These are phyloP conservation scores for Cyclotella baltica DNA, from an alignment of 108 stramenopile species.

Conservation along the genomic window DNA sequence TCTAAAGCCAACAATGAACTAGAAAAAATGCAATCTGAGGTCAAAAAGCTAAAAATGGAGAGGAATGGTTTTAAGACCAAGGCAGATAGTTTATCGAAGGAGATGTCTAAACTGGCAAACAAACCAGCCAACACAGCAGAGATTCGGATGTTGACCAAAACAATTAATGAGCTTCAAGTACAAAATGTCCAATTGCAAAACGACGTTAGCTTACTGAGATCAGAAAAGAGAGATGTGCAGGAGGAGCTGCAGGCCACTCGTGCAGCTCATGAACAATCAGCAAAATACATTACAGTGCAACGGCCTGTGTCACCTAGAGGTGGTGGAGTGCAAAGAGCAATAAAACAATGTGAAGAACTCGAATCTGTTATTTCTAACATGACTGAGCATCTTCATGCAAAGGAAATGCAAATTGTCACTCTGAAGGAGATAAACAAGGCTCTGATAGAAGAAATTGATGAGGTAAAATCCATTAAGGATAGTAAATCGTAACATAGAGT, in stretches of 20 bases:
- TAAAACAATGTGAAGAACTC: conserved; percentile 69
- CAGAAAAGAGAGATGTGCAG: conserved; percentile 59
- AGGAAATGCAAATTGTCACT: conserved; percentile 85
- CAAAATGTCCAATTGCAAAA: conserved; percentile 36
- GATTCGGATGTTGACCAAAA: conserved; percentile 52
- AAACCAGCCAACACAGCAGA: conserved; percentile 56
- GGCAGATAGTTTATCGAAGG: conserved; percentile 76
- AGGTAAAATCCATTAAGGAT: neutral
- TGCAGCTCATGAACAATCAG: conserved; percentile 56
- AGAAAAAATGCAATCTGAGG: conserved; percentile 51
- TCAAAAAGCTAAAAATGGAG: conserved; percentile 75
- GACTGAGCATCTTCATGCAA: conserved; percentile 80
- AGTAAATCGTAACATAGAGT: neutral
- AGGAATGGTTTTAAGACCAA: conserved; percentile 77
- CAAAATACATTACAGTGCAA: conserved; percentile 32
- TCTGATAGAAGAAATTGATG: conserved; percentile 55
- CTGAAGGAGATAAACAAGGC: conserved; percentile 80
- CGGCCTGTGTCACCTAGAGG: conserved; percentile 11
- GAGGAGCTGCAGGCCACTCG: conserved; percentile 64
- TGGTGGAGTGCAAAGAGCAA: conserved; percentile 26
- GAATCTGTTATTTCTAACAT: conserved; percentile 76
- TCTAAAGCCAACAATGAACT: conserved; percentile 35
- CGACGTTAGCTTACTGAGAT: conserved; percentile 23
- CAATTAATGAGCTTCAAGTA: conserved; percentile 57
- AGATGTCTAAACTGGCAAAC: conserved; percentile 63